A percentile compares a stretch with the other conserved stretches of the same genome.
phyloP scores from a whole-genome alignment of 805 yeast species.

The Cephaloascus fragrans region DNA sequence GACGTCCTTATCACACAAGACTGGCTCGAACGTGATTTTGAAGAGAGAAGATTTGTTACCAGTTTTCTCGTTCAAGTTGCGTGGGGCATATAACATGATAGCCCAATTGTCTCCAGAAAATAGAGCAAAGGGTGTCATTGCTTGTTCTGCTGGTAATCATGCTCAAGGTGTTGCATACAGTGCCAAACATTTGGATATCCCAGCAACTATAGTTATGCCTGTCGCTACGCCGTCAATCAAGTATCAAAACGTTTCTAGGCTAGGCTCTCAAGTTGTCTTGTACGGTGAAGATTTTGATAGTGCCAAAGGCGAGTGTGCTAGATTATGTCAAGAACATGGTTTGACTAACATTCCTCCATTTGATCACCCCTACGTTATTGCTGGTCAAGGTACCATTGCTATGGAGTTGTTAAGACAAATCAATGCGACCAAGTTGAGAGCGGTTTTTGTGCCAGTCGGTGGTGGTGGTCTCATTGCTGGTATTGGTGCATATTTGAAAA shows the following conservation, averaged over 20 bases:
- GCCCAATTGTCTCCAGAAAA: conserved; percentile 66
- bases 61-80: conserved; percentile 88
- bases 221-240: conserved; percentile 93
- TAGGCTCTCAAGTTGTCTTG: conserved; percentile 91
- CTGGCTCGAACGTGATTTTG: conserved; percentile 66
- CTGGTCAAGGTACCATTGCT: conserved; percentile 98
- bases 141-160: conserved; percentile 98
- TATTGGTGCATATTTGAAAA: conserved; percentile 78
- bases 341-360: conserved; percentile 94
- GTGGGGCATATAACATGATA: conserved; percentile 98
- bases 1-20: conserved; percentile 58
- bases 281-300: conserved; percentile 91
- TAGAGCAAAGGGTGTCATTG: conserved; percentile 80
- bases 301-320: conserved; percentile 84
- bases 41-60: conserved; percentile 93
- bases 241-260: conserved; percentile 79
- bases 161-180: conserved; percentile 98
- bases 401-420: conserved; percentile 87
- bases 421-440: conserved; percentile 63
- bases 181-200: conserved; percentile 75
- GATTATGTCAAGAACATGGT: conserved; percentile 60
- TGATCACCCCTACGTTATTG: conserved; percentile 95
- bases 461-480: conserved; percentile 98
- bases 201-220: conserved; percentile 98
- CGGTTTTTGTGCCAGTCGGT: conserved; percentile 89